Base-by-base conservation (phyloP, 78 protist species). In the Speleostelium caveatum region DNA sequence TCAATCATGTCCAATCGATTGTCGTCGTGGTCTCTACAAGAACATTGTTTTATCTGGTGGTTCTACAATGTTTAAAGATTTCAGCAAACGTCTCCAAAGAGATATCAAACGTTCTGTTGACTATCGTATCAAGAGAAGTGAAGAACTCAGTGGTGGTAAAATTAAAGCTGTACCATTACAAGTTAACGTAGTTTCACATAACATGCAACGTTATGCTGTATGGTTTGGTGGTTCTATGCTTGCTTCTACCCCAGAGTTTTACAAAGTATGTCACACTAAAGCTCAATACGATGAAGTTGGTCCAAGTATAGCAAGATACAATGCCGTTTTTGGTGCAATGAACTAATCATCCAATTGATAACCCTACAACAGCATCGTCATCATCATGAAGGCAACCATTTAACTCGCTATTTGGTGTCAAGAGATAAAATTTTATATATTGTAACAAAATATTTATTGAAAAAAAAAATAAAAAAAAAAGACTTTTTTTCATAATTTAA, bases 41-140 rank as follows among this genome's bases (percentile, higher is more conserved):
- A 96, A 98, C 92, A 94, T 99, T 59, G 99, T 96, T 21, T 95
- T 99, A 38, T 97, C 99, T 33, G 99, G 99, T n/a, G 99, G 99
- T 36, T 92, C 99, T 36, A 98, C 99, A 22, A 98, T 99, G 99
- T 99, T 97, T 94, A 95, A 96, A 95, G 97, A 98, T 94, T 98
- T 99, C 35, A 97, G 96, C 59, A 62, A 86, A 60, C 96, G 99
- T 16, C 91, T 98, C 58, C 96, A 98, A 96, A 73, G 98, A 17
- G 99, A 97, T 39, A 76, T 99, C 75, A 92, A 93, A 94, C 33
- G 85, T 24, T 36, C 59, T 21, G 97, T 93, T 66, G 96, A 96
- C 89, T 38, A 60, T 41, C 90, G 98, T 61, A 71, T 94, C 87
- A 73, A 85, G 71, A 6, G 36, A 32, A 55, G 69, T 86, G 96